Percentiles rank a stretch among this genome's conserved stretches.
Evolutionary conservation across 2,329 filamentous ascomycete genomes (phyloP).

Genomic region (Diaporthe sp.): DNA sequence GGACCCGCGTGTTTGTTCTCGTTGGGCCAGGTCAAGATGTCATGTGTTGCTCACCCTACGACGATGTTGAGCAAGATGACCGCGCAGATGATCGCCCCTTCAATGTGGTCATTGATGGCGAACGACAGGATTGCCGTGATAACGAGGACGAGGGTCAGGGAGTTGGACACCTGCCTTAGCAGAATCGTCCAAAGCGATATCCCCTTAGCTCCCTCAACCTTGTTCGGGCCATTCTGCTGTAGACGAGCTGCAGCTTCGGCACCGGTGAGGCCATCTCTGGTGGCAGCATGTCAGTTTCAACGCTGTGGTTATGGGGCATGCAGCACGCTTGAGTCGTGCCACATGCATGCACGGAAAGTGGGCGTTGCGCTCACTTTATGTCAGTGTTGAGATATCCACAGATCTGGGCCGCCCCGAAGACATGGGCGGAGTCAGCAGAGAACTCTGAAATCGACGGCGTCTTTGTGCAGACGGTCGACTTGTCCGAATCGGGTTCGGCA

Average conservation of each 20-base stretch:
- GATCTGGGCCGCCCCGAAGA: conserved; percentile 45
- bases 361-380: conserved; percentile 42
- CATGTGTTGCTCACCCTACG: conserved; percentile 66
- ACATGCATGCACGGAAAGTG: background rate
- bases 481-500: conserved; percentile 33
- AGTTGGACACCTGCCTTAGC: conserved; percentile 83
- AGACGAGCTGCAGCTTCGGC: conserved; percentile 76
- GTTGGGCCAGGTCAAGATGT: background rate
- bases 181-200: conserved; percentile 82
- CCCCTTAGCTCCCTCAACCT: conserved; percentile 78
- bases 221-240: conserved; percentile 76
- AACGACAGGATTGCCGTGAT: conserved; percentile 66
- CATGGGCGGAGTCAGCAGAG: conserved; percentile 48
- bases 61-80: conserved; percentile 79
- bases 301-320: background rate
- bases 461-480: conserved; percentile 35
- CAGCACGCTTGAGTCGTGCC: background rate
- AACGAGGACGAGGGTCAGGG: conserved; percentile 71
- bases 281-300: conserved; percentile 31
- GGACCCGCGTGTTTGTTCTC: conserved; percentile 17
- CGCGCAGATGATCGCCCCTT: conserved; percentile 76
- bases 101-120: conserved; percentile 76
- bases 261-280: conserved; percentile 71
- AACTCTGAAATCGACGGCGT: conserved; percentile 43
- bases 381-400: conserved; percentile 46